A percentile compares a stretch with the other conserved stretches of the same genome.
These are phyloP conservation scores for Cercospora brassicicola DNA, from an alignment of 2,329 filamentous ascomycete species.

Conservation along the genomic window DNA sequence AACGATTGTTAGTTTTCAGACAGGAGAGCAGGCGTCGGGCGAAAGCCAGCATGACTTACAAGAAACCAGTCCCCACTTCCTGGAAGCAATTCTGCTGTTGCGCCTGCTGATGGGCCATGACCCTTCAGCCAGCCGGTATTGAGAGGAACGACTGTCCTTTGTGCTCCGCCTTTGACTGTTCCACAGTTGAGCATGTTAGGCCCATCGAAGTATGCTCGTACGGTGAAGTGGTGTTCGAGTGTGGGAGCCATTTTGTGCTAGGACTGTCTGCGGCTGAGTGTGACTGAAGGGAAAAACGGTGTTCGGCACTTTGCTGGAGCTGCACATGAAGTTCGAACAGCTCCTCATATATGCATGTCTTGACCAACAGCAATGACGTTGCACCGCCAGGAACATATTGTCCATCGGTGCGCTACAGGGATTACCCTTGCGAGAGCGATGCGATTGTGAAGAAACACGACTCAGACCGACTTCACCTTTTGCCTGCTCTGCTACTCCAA, in stretches of 20 bases:
- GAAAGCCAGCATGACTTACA: neutral
- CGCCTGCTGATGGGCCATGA: neutral
- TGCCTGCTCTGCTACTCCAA: too few relatives aligned
- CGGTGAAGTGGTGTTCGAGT: slow-evolving; percentile 10
- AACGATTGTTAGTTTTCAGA: neutral
- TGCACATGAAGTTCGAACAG: neutral
- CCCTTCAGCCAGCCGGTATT: slow-evolving; percentile 5
- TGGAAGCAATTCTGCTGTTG: slow-evolving; percentile 9
- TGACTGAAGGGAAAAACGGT: neutral
- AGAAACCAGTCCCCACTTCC: slow-evolving; percentile 12
- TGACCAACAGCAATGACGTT: neutral
- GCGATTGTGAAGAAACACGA: neutral
- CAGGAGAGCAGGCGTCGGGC: too few relatives aligned
- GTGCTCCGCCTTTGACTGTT: slow-evolving; percentile 7
- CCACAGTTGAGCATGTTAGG: slow-evolving; percentile 11
- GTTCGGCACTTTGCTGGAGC: neutral
- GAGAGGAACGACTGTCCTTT: slow-evolving; percentile 7
- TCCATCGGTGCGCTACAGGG: neutral
- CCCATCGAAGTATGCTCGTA: slow-evolving; percentile 12
- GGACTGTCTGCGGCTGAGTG: neutral
- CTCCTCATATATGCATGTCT: neutral
- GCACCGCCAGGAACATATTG: neutral
- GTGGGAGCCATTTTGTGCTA: slow-evolving; percentile 4
- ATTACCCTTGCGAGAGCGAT: neutral
- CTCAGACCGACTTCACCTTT: too few relatives aligned